phyloP scores from a whole-genome alignment of 371 early-diverging fungal species.

The Lichtheimia ramosa region DNA sequence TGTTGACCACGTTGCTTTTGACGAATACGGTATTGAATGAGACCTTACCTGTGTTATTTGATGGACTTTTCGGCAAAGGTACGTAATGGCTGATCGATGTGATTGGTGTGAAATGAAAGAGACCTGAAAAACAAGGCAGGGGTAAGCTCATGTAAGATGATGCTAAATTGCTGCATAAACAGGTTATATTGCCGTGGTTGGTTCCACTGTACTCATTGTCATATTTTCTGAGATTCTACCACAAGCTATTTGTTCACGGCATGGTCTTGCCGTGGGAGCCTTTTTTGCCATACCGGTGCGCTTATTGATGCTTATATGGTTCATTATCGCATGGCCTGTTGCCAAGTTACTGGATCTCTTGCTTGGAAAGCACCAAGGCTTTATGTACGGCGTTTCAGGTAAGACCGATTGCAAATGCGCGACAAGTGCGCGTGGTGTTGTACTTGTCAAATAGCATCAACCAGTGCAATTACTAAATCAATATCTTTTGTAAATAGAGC shows the following conservation, averaged over 20 bases:
- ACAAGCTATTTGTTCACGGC: constrained; percentile 79
- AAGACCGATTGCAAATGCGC: constrained; percentile 3
- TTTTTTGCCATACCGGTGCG: constrained; percentile 77
- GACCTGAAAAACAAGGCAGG: not conserved
- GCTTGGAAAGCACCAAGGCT: constrained; percentile 72
- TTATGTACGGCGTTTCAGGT: constrained; percentile 65
- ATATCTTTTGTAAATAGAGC: constrained; percentile 38
- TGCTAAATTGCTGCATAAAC: not conserved
- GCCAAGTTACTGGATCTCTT: constrained; percentile 72
- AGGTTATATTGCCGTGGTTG: constrained; percentile 74
- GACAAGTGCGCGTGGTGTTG: not conserved
- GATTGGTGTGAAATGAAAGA: constrained; percentile 10
- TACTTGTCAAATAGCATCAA: not conserved
- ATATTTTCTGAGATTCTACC: constrained; percentile 89
- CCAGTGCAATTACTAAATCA: not conserved
- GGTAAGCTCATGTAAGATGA: not conserved
- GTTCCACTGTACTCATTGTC: constrained; percentile 75
- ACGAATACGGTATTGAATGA: constrained; percentile 85
- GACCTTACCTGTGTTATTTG: constrained; percentile 80
- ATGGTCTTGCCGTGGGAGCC: constrained; percentile 81
- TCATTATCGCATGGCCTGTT: constrained; percentile 78
- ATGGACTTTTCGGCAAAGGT: constrained; percentile 54
- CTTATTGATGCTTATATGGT: constrained; percentile 61
- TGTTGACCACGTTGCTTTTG: constrained; percentile 75
- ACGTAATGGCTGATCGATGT: constrained; percentile 41